Base-by-base conservation (phyloP, 148 eudicot species). In the Cornus controversa region DNA sequence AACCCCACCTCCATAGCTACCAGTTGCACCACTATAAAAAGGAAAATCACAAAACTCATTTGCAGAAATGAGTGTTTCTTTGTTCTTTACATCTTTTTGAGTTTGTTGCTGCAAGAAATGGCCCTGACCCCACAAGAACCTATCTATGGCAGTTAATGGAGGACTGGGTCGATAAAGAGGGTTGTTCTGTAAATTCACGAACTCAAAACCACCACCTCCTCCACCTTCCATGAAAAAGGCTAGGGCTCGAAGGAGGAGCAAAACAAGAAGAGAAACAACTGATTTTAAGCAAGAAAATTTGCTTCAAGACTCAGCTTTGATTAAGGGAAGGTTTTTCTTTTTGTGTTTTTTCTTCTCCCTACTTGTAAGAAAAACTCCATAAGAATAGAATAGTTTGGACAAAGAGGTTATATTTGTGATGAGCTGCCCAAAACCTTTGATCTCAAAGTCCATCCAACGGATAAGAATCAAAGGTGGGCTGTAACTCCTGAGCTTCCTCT, bases 111-210 rank as follows among this genome's bases (percentile, higher is more conserved):
- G 64, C 8, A 74, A 42, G 63, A 50, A 18, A 72, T 64, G 73
- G 20, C 25, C 73, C 2, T 72, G 47, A 10, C 70, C 78, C 69
- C 58, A 71, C 75, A 87, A 84, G 75, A 92, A 88, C 75, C 84
- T 82, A 62, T 85, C 83, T 26, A 88, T 84, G 85, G 91, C 87
- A 27, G 87, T 76, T 13, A 85, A 65, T 75, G 91, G 87, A 71
- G 89, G 93, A 58, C 80, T 54, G 0, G 81, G 40, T 10, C 64
- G 66, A 74, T 37, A 70, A 14, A 50, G 62, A 66, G 83, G 26
- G 24, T 79, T 80, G 57, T 82, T 75, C 45, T 14, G 83, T 36
- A 83, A 79, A 63, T 69, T 74, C 40, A 58, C 86, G 79, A 78
- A 74, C 9, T 53, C 69, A 58, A 77, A 82, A 63, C 74, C 78